These are phyloP conservation scores for Chlamydomonas reinhardtii DNA, from an alignment of 163 green algal species.

Conservation along the genomic window DNA sequence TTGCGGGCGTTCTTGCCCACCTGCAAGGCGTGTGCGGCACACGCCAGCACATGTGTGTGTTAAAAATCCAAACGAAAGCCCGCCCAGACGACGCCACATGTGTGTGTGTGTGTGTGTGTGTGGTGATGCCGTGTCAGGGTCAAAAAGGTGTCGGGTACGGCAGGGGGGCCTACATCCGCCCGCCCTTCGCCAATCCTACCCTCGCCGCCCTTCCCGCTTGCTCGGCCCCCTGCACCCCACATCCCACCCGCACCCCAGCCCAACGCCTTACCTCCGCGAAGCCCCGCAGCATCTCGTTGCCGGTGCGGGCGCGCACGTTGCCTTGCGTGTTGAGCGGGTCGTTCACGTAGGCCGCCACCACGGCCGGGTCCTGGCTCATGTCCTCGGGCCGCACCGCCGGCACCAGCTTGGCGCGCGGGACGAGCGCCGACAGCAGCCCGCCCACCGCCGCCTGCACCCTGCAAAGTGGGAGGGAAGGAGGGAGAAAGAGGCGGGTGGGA, in stretches of 20 bases:
- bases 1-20: background rate
- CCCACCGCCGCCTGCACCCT: conserved; percentile 79
- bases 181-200: no score
- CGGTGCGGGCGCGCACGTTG: conserved; percentile 3
- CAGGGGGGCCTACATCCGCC: no score
- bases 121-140: no score
- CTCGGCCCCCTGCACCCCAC: no score
- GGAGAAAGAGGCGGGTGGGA: background rate
- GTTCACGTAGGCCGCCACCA: conserved; percentile 51
- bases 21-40: background rate
- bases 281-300: conserved; percentile 30
- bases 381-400: conserved; percentile 77
- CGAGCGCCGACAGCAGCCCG: conserved; percentile 65
- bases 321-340: conserved; percentile 33
- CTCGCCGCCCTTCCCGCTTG: no score
- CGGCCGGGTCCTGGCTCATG: conserved; percentile 77
- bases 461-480: background rate
- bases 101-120: no score
- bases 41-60: no score
- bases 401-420: conserved; percentile 77
- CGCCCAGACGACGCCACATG: no score
- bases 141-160: no score
- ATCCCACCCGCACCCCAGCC: no score
- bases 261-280: background rate
- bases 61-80: no score